Base-by-base conservation (phyloP, 2,329 filamentous ascomycete species). In the Penicillium digitatum region DNA sequence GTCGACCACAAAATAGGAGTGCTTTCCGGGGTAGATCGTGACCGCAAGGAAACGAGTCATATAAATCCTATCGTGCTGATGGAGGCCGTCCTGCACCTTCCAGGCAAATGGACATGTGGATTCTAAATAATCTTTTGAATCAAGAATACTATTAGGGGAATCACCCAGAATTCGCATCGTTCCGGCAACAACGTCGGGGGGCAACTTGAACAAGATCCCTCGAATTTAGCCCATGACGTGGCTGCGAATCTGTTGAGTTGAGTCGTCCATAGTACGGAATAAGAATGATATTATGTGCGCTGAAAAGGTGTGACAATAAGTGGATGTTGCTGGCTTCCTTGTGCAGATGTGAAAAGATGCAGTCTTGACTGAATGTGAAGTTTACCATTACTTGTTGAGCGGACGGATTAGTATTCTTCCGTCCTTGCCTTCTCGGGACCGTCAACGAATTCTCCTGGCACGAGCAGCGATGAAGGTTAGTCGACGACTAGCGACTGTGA, bases 1-100 rank as follows among this genome's bases (percentile, higher is more conserved):
- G 27, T 57, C 57, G 7, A 59, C 27, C 32, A 57, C 54, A 43
- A 59, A 59, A 47, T 54, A 59, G 29, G 57, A 59, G 27, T 52
- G 51, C n/a, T 48, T 46, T n/a, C 48, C 47, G 16, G 42, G 34
- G 27, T 48, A 52, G 31, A 51, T 52, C n/a, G 44, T 48, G 7
- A 40, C 38, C 12, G 55, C 48, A 44, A 58, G 31, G 37, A 46
- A 58, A 12, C 52, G 37, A 42, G 39, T 42, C 24, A 5, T 42
- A 11, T 27, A 34, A 46, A 34, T 46, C 27, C 43, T 24, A 34
- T 46, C 10, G n/a, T 24, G 12, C 43, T 18, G 10, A 46, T 16
- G 20, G 43, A 46, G 43, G 43, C n/a, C n/a, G 20, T 46, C 20
- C n/a, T 46, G 27, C n/a, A 46, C 43, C 43, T 20, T n/a, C 27